Evolutionary conservation across 2,329 filamentous ascomycete genomes (phyloP).

Genomic region (Sporothrix luriei): DNA sequence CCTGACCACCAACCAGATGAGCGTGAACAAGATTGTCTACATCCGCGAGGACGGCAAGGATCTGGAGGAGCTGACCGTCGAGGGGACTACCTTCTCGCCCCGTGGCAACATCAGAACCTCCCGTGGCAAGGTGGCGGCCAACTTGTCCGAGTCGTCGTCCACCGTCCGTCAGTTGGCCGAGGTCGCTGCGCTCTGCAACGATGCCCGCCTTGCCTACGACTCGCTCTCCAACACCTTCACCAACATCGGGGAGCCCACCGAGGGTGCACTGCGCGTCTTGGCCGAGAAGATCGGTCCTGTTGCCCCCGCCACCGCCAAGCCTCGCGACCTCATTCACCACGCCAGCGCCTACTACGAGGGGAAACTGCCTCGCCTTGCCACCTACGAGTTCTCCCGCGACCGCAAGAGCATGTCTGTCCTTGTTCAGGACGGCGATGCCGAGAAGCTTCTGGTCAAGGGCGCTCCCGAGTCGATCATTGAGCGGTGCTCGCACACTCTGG

Average conservation of each 20-base stretch:
- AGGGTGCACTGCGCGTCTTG: conserved; percentile 86
- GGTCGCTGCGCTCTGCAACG: conserved; percentile 81
- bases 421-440: conserved; percentile 65
- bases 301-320: conserved; percentile 57
- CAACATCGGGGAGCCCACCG: conserved; percentile 90
- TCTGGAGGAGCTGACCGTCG: conserved; percentile 83
- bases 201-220: conserved; percentile 81
- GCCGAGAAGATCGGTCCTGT: conserved; percentile 93
- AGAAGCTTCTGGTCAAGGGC: conserved; percentile 92
- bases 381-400: conserved; percentile 95
- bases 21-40: conserved; percentile 88
- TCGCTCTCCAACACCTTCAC: conserved; percentile 71
- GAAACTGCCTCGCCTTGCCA: conserved; percentile 73
- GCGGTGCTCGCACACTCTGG: conserved; percentile 78
- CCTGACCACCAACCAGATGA: conserved; percentile 98
- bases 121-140: conserved; percentile 67
- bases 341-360: conserved; percentile 84
- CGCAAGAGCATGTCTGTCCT: conserved; percentile 99
- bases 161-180: conserved; percentile 79
- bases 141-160: conserved; percentile 69
- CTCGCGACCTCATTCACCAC: conserved; percentile 72
- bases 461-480: conserved; percentile 94
- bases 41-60: conserved; percentile 72
- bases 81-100: conserved; percentile 90
- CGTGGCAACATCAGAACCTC: conserved; percentile 68